phyloP scores from a whole-genome alignment of 805 yeast genomes.

The Barnettozyma californica region DNA sequence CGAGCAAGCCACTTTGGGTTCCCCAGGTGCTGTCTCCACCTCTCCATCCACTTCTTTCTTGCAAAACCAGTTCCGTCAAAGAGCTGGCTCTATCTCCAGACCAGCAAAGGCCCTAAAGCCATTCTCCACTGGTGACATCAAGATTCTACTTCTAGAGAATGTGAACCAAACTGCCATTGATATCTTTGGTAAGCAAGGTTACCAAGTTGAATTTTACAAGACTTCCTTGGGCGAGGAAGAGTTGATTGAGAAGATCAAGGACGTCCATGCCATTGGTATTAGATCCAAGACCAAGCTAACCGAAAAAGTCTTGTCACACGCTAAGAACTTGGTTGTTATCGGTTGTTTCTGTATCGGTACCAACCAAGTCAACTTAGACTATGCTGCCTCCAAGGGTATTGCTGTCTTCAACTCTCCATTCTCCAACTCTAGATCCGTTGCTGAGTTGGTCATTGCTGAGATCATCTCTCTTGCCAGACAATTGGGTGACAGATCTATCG shows the following conservation, averaged over 20 bases:
- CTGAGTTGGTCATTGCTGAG: slow-evolving; percentile 95
- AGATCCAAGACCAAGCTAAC: slow-evolving; percentile 94
- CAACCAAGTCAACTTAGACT: slow-evolving; percentile 91
- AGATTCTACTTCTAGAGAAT: slow-evolving; percentile 85
- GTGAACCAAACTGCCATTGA: slow-evolving; percentile 90
- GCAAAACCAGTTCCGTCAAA: slow-evolving; percentile 36
- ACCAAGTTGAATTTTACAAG: slow-evolving; percentile 93
- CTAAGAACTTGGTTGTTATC: slow-evolving; percentile 81
- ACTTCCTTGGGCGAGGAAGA: slow-evolving; percentile 87
- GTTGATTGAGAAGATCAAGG: slow-evolving; percentile 86
- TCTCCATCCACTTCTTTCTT: slow-evolving; percentile 75
- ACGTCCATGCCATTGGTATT: slow-evolving; percentile 95
- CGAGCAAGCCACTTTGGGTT: slow-evolving; percentile 49
- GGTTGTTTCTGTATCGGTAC: slow-evolving; percentile 99
- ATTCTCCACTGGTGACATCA: slow-evolving; percentile 91
- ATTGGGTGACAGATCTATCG: slow-evolving; percentile 92
- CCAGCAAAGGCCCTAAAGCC: slow-evolving; percentile 82
- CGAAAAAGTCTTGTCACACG: slow-evolving; percentile 71
- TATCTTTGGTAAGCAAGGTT: slow-evolving; percentile 84
- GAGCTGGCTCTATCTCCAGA: slow-evolving; percentile 36
- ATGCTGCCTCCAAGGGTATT: slow-evolving; percentile 87
- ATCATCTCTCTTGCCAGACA: slow-evolving; percentile 93
- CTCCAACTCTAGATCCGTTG: slow-evolving; percentile 97
- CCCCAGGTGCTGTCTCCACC: slow-evolving; percentile 72
- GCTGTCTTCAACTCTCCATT: slow-evolving; percentile 98